Conservation (phyloP, 352 stramenopile genomes). For the Pythium phragmiticola region DNA sequence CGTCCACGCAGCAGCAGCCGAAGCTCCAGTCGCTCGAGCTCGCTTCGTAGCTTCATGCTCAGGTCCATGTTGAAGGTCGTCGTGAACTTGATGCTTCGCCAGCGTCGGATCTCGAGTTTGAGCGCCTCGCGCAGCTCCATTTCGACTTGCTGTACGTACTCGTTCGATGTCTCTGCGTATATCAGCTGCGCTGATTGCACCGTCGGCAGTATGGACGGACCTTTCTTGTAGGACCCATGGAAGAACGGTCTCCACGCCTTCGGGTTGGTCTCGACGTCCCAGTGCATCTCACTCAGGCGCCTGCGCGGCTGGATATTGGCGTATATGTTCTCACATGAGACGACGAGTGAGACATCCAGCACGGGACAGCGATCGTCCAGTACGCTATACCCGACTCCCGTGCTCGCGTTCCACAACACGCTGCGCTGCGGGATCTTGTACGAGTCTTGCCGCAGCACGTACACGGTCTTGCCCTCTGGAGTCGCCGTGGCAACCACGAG, state of each 20-base stretch:
- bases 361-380: conserved; percentile 84
- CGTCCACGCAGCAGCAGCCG: conserved; percentile 7
- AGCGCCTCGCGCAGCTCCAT: conserved; percentile 75
- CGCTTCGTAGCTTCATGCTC: conserved; percentile 65
- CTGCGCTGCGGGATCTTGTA: conserved; percentile 46
- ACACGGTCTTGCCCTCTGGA: conserved; percentile 88
- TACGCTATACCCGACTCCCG: conserved; percentile 70
- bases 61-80: conserved; percentile 89
- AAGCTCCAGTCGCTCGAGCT: conserved; percentile 75
- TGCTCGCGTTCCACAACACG: conserved; percentile 90
- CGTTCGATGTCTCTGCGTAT: conserved; percentile 56
- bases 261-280: conserved; percentile 74
- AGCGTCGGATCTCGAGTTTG: conserved; percentile 86
- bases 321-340: conserved; percentile 89
- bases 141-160: conserved; percentile 73
- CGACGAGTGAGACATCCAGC: conserved; percentile 80
- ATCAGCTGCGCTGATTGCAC: conserved; percentile 57
- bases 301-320: conserved; percentile 79
- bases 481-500: conserved; percentile 86
- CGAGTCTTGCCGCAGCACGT: conserved; percentile 68
- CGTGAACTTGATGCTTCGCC: conserved; percentile 76
- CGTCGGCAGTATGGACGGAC: conserved; percentile 32
- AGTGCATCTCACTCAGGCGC: conserved; percentile 62
- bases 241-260: conserved; percentile 90
- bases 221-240: conserved; percentile 26